Evolutionary conservation across 257 asterid species (phyloP).

Genomic region (Oldenlandia corymbosa): DNA sequence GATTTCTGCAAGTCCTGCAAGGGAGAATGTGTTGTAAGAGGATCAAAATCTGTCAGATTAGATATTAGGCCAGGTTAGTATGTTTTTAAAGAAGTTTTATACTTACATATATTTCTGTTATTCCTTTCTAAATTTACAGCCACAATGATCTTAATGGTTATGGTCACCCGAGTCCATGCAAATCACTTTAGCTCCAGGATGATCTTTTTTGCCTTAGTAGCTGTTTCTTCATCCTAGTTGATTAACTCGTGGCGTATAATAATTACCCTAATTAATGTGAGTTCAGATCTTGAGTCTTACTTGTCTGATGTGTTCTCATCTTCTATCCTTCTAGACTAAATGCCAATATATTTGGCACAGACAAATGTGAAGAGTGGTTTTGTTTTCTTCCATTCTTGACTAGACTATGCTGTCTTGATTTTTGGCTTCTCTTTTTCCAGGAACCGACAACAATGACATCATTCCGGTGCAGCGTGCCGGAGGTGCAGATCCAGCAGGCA

Average conservation of each 20-base stretch:
- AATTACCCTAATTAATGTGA: neutral
- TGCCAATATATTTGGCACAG: neutral
- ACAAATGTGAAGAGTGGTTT: neutral
- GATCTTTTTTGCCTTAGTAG: neutral
- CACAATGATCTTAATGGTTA: neutral
- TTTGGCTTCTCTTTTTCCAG: slow-evolving; percentile 30
- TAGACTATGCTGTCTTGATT: too few relatives aligned
- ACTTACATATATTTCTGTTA: neutral
- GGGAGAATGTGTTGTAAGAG: slow-evolving; percentile 66
- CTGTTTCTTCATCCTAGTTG: neutral
- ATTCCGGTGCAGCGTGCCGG: slow-evolving; percentile 70
- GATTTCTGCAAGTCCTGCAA: slow-evolving; percentile 79
- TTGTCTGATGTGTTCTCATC: neutral
- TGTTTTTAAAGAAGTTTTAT: neutral
- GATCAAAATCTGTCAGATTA: slow-evolving; percentile 65
- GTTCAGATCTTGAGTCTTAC: neutral
- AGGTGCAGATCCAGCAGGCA: slow-evolving; percentile 94
- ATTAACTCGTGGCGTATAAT: neutral
- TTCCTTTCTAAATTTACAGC: neutral
- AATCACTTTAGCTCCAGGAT: too few relatives aligned
- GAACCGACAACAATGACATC: slow-evolving; percentile 73
- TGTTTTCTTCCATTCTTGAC: too few relatives aligned
- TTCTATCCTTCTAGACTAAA: neutral
- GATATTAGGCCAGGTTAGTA: slow-evolving; percentile 71
- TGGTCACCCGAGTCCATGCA: too few relatives aligned